Base-by-base conservation (phyloP, 2,329 filamentous ascomycete species). In the Helicocarpus griseus region DNA sequence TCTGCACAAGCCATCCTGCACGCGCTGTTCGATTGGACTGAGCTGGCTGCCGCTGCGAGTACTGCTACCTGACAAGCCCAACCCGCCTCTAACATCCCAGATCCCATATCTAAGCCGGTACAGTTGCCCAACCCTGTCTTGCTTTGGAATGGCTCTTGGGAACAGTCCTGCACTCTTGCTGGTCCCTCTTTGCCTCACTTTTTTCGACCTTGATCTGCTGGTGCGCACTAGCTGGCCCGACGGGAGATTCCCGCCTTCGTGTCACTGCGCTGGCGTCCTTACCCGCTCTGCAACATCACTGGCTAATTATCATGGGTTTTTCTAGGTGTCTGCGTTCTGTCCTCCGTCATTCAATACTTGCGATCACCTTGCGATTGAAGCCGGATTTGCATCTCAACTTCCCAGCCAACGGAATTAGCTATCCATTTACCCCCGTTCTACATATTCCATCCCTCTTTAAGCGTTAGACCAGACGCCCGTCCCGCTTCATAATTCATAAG, bases 51-150 rank as follows among this genome's bases (percentile, higher is more conserved):
- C 29, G 36, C 47, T 49, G 35, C 24, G 35, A 29, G 47, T 49
- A 41, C 36, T 49, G 47, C 47, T 49, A 49, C 47, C 47, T 40
- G 24, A 49, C 47, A 35, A 21, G 47, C 36, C 47, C 47, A 49
- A 49, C 36, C 29, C 17, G 41, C 41, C 41, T 45, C 41, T 29
- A 36, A 38, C 24, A 24, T 26, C 19, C 31, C 44, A 35, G n/a
- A 9, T 22, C 13, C 8, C 6, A 24, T n/a, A 35, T 21, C 45
- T 7, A 47, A 26, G n/a, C 11, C 14, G 31, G 22, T 22, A 36
- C 14, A 22, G 31, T 47, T 28, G 31, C 45, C 45, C 45, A 47
- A 47, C 36, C 31, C 2, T 38, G 45, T 47, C 22, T 47, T 19
- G 6, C 14, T 13, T 26, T 35, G 11, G 8, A 26, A 47, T 36